These are phyloP conservation scores for Emmonsiellopsis sp. DNA, from an alignment of 2,329 filamentous ascomycete species.

Conservation along the genomic window DNA sequence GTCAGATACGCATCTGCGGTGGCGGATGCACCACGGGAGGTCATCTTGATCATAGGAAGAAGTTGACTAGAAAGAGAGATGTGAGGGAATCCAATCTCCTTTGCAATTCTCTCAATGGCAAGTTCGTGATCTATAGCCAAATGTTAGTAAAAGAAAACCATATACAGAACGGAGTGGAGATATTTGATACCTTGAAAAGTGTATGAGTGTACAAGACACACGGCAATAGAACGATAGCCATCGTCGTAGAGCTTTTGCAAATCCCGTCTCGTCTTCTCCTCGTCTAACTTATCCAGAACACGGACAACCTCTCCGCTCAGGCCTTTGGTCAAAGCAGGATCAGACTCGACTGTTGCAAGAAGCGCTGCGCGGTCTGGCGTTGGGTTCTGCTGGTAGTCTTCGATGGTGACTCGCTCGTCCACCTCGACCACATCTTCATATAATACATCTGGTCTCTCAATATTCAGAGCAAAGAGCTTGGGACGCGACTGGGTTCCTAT, in stretches of 20 bases:
- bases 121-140: neutral
- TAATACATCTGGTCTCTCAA: constrained; percentile 70
- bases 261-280: constrained; percentile 45
- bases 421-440: constrained; percentile 73
- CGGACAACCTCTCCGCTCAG: constrained; percentile 55
- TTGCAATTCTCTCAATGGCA: neutral
- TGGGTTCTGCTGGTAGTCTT: constrained; percentile 25
- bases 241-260: constrained; percentile 43
- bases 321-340: constrained; percentile 40
- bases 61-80: neutral
- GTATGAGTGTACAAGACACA: constrained; percentile 63
- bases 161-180: neutral
- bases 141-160: neutral
- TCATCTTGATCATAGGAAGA: neutral
- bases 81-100: neutral
- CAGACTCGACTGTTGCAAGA: constrained; percentile 22
- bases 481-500: constrained; percentile 85
- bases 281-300: constrained; percentile 51
- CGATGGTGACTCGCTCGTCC: constrained; percentile 72
- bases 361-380: constrained; percentile 15
- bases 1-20: no score
- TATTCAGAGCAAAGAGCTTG: constrained; percentile 79
- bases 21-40: no score
- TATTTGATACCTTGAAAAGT: neutral
- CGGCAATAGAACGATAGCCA: constrained; percentile 28